Conservation (phyloP, 192 early-diverging fungal species). For the Coemansia sp. region DNA sequence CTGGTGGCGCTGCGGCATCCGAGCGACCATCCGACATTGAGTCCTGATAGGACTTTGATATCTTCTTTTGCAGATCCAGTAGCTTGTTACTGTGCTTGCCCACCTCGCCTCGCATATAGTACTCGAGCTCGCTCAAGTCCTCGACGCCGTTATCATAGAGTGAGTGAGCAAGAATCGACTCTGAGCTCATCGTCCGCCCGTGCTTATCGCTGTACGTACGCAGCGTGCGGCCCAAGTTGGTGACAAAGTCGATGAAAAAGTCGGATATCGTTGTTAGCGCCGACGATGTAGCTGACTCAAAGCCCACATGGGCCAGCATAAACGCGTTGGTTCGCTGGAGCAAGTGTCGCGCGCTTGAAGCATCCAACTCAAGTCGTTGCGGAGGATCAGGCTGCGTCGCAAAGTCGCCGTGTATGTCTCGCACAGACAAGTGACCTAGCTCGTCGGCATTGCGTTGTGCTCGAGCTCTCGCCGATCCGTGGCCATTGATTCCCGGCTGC, state of each 20-base stretch:
- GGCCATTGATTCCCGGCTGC: background rate
- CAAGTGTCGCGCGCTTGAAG: slow-evolving; percentile 57
- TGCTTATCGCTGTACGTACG: slow-evolving; percentile 77
- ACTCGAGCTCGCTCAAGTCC: slow-evolving; percentile 65
- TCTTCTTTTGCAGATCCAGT: slow-evolving; percentile 70
- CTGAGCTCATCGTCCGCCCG: slow-evolving; percentile 66
- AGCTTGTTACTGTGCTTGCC: slow-evolving; percentile 70
- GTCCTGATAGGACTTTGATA: slow-evolving; percentile 67
- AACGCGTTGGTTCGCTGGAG: slow-evolving; percentile 63
- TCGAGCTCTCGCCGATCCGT: slow-evolving; percentile 2
- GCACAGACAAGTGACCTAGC: slow-evolving; percentile 1
- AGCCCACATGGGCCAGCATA: slow-evolving; percentile 84
- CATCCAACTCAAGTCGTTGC: slow-evolving; percentile 60
- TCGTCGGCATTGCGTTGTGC: slow-evolving; percentile 5
- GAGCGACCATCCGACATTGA: slow-evolving; percentile 28
- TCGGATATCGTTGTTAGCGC: slow-evolving; percentile 76
- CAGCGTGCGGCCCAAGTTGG: slow-evolving; percentile 81
- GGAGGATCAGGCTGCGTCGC: slow-evolving; percentile 38
- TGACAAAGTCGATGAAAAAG: slow-evolving; percentile 75
- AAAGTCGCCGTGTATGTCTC: slow-evolving; percentile 23
- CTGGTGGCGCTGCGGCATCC: slow-evolving; percentile 35
- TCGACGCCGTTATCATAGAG: slow-evolving; percentile 83
- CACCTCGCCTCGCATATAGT: slow-evolving; percentile 80
- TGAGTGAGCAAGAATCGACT: slow-evolving; percentile 81
- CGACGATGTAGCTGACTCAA: slow-evolving; percentile 71